Evolutionary conservation across 2,329 filamentous ascomycete species (phyloP), one percentile per base, ranked within the genome.

Genomic region (Scedosporium dehoogii): DNA sequence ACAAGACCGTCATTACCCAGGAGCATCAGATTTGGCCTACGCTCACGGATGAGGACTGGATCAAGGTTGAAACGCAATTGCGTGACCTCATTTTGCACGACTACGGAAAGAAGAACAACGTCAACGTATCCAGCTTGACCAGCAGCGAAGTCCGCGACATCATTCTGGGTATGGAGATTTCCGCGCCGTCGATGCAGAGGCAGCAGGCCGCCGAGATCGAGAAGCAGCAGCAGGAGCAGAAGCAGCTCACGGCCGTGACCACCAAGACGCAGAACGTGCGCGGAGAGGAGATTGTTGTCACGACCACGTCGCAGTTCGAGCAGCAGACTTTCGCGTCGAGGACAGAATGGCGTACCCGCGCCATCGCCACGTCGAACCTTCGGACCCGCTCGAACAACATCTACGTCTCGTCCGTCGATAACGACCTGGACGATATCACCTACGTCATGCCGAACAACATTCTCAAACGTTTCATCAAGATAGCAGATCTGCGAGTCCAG

Each of bases 381-480:
- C 88, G 93, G 56, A 97, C 92, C 58, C 84, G 94, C 67, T 86
- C 94, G 59, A 99, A 97, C 82, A 97, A 99, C 76, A 96, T 99
- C 70, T 99, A 97, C 75, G 96, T 99, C 68, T 96, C 94, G 6
- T 94, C 92, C 0, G 92, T 97, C 61, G 94, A 97, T 72, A 90
- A 93, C 67, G 90, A 92, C 61, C 85, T 94, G 66, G 92, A 96
- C 64, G 91, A 92, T 70, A 89, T 90, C 71, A 99, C 93, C 0
- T 99, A 97, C 70, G 90, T 99, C 70, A 97, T 99, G 91, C 94
- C 94, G 0, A 99, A 97, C 84, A 99, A 99, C 74, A 88, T 99
- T 58, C 83, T 99, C 70, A 97, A 96, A 82, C 90, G 91, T 67
- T 99, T 99, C 81, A 97, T 99, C 77, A 94, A 91, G 25, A 96